Evolutionary conservation across 2,329 filamentous ascomycete genomes (phyloP).

Genomic region (Juglanconis oblonga): DNA sequence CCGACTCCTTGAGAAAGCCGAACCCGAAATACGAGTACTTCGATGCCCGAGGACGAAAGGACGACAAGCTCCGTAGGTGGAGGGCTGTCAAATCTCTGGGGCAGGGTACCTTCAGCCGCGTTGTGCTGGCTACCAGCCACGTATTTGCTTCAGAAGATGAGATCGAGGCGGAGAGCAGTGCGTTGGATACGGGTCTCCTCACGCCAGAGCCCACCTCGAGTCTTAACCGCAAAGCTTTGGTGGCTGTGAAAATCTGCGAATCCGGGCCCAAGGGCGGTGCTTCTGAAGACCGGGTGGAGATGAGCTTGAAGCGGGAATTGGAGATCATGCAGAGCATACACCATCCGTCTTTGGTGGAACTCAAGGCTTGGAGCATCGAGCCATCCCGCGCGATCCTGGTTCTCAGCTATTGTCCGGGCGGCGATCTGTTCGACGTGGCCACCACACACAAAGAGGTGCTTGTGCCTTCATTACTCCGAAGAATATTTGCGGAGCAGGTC

Average conservation of each 20-base stretch:
- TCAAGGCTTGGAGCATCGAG: conserved; percentile 89
- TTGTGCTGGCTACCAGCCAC: conserved; percentile 85
- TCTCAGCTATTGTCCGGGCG: conserved; percentile 87
- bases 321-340: conserved; percentile 87
- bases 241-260: conserved; percentile 93
- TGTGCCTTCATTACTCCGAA: conserved; percentile 66
- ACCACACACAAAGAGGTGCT: conserved; percentile 68
- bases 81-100: conserved; percentile 77
- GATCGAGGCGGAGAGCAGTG: conserved; percentile 25
- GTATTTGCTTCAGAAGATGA: conserved; percentile 49
- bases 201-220: conserved; percentile 29
- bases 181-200: conserved; percentile 27
- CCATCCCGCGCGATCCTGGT: conserved; percentile 79
- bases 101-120: conserved; percentile 92
- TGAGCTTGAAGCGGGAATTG: conserved; percentile 89
- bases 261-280: conserved; percentile 91
- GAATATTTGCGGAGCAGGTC: conserved; percentile 88
- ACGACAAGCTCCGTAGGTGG: conserved; percentile 73
- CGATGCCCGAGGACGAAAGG: conserved; percentile 62
- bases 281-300: conserved; percentile 88
- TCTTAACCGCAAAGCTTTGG: conserved; percentile 72
- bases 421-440: conserved; percentile 91
- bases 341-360: conserved; percentile 85
- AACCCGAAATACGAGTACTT: conserved; percentile 60
- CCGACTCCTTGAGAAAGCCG: conserved; percentile 27